phyloP scores from a whole-genome alignment of 176 grass and related monocot species.

The Elaeis guineensis region DNA sequence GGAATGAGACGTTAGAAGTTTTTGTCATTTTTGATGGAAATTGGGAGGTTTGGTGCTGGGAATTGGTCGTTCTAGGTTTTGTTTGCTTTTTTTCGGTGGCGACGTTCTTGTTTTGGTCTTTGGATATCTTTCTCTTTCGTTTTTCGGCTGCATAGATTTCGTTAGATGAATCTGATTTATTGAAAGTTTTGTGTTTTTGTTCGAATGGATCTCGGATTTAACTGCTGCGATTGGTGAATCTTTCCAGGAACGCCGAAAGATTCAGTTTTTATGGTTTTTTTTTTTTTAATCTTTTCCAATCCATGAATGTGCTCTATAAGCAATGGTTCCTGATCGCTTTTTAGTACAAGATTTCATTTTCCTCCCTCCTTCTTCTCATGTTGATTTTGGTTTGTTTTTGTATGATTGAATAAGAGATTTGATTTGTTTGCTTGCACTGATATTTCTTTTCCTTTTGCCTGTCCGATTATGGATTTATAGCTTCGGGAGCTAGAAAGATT shows the following conservation, averaged over 20 bases:
- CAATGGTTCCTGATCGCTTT: neutral
- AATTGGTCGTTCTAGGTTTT: neutral
- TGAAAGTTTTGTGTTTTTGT: conserved; percentile 12
- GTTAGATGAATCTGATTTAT: conserved; percentile 13
- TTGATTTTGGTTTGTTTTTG: too few relatives aligned
- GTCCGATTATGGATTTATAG: conserved; percentile 7
- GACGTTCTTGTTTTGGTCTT: conserved; percentile 17
- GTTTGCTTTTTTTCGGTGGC: neutral
- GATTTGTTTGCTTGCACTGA: neutral
- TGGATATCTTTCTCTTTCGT: conserved; percentile 3
- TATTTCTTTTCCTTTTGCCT: conserved; percentile 10
- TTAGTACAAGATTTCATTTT: neutral
- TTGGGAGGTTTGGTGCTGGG: too few relatives aligned
- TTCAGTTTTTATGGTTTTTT: neutral
- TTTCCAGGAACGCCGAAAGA: conserved; percentile 7
- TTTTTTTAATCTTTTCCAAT: too few relatives aligned
- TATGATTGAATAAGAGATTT: neutral
- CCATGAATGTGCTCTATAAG: too few relatives aligned
- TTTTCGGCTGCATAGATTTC: conserved; percentile 12
- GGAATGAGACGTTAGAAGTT: neutral
- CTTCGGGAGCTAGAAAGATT: conserved; percentile 8
- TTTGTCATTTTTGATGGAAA: conserved; percentile 7
- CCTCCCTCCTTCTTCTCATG: too few relatives aligned
- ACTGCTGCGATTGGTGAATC: neutral
- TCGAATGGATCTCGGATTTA: neutral